phyloP scores from a whole-genome alignment of 176 grass and related monocot species.

The Phyllostachys edulis region DNA sequence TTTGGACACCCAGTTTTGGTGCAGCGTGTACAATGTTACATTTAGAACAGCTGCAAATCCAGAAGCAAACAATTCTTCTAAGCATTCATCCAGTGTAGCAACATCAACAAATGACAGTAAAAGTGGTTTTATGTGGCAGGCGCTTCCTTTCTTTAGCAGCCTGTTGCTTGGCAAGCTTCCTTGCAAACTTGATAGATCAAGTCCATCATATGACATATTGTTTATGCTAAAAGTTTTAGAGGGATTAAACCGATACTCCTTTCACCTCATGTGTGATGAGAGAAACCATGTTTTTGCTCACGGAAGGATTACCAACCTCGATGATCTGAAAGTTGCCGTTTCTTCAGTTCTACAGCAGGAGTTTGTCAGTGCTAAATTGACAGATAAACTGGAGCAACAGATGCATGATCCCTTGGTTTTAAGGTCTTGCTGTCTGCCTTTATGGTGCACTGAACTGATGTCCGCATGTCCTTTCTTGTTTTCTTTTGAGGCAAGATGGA shows the following conservation, averaged over 20 bases:
- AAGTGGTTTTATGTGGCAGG: constrained; percentile 54
- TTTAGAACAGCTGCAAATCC: constrained; percentile 53
- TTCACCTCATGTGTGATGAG: constrained; percentile 56
- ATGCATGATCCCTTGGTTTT: constrained; percentile 78
- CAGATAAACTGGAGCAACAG: constrained; percentile 98
- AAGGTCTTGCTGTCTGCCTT: constrained; percentile 64
- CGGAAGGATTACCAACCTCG: constrained; percentile 54
- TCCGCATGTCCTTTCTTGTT: constrained; percentile 91
- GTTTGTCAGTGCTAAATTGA: constrained; percentile 81
- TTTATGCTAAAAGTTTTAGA: constrained; percentile 90
- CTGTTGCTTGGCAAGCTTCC: constrained; percentile 68
- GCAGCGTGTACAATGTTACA: constrained; percentile 60
- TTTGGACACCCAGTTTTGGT: constrained; percentile 82
- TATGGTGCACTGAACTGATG: constrained; percentile 87
- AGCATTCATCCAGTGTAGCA: constrained; percentile 25
- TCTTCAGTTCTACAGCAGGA: constrained; percentile 73
- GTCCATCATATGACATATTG: constrained; percentile 73
- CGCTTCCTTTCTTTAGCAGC: constrained; percentile 68
- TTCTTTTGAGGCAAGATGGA: constrained; percentile 88
- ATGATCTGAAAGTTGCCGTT: constrained; percentile 58
- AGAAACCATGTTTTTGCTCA: constrained; percentile 61
- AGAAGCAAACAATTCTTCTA: constrained; percentile 30
- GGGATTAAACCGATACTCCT: constrained; percentile 71
- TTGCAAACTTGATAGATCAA: constrained; percentile 73
- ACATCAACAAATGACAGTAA: constrained; percentile 31